phyloP scores from a whole-genome alignment of 768 basidiomycete species.

The Thelephora ganbajun region DNA sequence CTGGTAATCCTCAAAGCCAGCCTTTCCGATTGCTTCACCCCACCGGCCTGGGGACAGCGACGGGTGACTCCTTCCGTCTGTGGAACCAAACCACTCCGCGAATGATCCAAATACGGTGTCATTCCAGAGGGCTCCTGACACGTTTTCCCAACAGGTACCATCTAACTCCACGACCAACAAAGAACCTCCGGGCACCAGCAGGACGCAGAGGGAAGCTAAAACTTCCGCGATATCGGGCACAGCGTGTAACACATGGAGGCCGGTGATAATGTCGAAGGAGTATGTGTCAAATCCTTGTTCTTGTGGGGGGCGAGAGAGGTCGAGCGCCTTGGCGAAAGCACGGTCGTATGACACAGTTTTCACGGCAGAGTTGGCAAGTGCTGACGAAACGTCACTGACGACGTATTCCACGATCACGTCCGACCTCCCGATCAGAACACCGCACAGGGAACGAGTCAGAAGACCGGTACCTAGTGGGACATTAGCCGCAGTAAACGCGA shows the following conservation, averaged over 20 bases:
- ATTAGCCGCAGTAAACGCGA: too few relatives aligned
- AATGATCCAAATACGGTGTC: neutral
- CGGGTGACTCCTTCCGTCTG: neutral
- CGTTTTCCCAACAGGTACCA: neutral
- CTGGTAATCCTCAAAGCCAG: neutral
- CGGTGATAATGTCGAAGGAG: neutral
- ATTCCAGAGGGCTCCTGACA: neutral
- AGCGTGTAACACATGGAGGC: neutral
- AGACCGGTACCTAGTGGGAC: neutral
- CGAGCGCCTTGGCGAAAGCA: neutral
- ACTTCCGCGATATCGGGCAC: neutral
- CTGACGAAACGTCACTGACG: neutral
- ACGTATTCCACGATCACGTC: neutral
- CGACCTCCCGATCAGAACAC: neutral
- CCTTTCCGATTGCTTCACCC: neutral
- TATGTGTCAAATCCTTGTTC: neutral
- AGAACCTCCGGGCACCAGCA: neutral
- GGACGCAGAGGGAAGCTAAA: neutral
- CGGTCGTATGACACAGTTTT: neutral
- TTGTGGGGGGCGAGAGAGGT: neutral
- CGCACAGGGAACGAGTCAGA: neutral
- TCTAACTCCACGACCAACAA: neutral
- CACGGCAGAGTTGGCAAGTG: neutral
- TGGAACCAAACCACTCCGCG: neutral
- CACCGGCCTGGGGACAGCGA: neutral